These are phyloP conservation scores for Codiaeum variegatum DNA, from an alignment of 441 rosid species.

Conservation along the genomic window DNA sequence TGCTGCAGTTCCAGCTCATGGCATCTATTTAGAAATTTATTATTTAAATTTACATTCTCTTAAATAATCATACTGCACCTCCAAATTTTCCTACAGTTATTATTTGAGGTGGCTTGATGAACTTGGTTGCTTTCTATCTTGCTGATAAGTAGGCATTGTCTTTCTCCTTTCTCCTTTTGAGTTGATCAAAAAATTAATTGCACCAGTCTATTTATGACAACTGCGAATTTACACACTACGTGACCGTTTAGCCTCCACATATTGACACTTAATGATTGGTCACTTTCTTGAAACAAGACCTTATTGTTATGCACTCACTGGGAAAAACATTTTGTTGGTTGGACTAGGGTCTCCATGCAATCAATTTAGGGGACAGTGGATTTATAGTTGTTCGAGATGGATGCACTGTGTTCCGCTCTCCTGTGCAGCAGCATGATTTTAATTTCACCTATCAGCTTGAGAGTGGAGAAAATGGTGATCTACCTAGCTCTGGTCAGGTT, in stretches of 20 bases:
- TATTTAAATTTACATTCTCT: not conserved
- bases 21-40: not conserved
- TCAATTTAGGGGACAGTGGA: constrained; percentile 87
- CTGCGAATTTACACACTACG: not conserved
- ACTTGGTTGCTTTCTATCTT: not conserved
- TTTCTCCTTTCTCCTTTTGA: not conserved
- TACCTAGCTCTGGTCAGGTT: constrained; percentile 70
- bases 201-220: not conserved
- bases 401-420: constrained; percentile 71
- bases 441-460: constrained; percentile 83
- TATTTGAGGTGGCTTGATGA: not conserved
- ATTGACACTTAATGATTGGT: constrained; percentile 3
- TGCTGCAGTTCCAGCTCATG: not conserved
- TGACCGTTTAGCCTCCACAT: not conserved
- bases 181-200: not conserved
- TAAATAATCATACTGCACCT: not conserved
- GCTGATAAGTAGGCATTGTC: not conserved
- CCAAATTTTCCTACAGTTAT: not conserved
- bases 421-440: constrained; percentile 85
- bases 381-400: constrained; percentile 91
- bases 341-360: constrained; percentile 55
- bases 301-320: not conserved
- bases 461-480: constrained; percentile 65
- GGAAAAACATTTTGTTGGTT: constrained; percentile 2
- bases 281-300: not conserved